phyloP scores from a whole-genome alignment of 2,329 filamentous ascomycete genomes.

The Tolypocladium sp. region DNA sequence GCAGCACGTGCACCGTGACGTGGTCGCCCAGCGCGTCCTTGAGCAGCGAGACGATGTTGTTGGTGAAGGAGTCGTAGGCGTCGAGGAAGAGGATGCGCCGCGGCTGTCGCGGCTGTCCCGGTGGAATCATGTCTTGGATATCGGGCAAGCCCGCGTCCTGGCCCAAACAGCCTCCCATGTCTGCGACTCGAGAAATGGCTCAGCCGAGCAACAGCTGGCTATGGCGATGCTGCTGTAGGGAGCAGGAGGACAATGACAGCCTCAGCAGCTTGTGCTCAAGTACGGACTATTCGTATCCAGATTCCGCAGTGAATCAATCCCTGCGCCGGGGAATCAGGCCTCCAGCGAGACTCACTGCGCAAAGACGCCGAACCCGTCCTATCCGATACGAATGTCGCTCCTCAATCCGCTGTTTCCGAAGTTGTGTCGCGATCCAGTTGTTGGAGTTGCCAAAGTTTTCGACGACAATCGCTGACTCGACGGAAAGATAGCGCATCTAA shows the following conservation, averaged over 20 bases:
- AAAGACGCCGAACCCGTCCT: not conserved
- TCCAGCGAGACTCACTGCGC: not conserved
- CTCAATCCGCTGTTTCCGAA: not conserved
- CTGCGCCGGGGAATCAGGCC: not conserved
- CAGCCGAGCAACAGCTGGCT: not conserved
- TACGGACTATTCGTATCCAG: no score
- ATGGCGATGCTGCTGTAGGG: not conserved
- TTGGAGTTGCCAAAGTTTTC: not conserved
- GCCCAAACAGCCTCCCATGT: not conserved
- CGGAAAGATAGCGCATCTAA: not conserved
- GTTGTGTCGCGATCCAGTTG: not conserved
- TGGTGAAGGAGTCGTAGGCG: conserved; percentile 93
- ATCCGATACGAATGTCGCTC: not conserved
- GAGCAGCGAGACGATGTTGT: conserved; percentile 83
- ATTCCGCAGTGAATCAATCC: not conserved
- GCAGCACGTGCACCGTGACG: conserved; percentile 42
- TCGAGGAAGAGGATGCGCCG: conserved; percentile 75
- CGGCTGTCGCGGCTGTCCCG: conserved; percentile 1
- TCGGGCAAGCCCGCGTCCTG: no score
- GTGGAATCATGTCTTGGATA: not conserved
- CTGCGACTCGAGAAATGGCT: not conserved
- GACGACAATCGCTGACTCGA: not conserved
- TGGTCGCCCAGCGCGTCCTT: conserved; percentile 57
- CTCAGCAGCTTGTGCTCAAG: not conserved
- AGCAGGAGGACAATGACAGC: not conserved